phyloP scores from a whole-genome alignment of 2,329 filamentous ascomycete genomes.

The Neofusicoccum parvum region DNA sequence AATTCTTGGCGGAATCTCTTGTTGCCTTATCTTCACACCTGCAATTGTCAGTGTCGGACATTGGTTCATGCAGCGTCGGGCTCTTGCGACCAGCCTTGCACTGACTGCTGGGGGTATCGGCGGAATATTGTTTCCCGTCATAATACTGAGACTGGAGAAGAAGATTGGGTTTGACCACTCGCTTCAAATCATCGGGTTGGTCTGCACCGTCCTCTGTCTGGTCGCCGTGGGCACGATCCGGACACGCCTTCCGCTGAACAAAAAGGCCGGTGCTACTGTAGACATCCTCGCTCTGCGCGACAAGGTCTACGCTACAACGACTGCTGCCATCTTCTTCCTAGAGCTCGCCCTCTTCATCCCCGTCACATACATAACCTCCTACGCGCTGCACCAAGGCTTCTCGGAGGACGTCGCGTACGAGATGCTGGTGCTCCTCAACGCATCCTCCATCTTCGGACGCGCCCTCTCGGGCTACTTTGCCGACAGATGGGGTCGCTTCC shows the following conservation, averaged over 20 bases:
- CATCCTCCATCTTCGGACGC: slow-evolving; percentile 48
- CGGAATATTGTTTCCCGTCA: slow-evolving; percentile 40
- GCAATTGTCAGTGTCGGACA: slow-evolving; percentile 40
- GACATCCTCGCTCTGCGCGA: slow-evolving; percentile 17
- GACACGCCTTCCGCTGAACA: slow-evolving; percentile 25
- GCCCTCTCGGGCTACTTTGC: slow-evolving; percentile 53
- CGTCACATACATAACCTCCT: slow-evolving; percentile 16
- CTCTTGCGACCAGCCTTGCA: slow-evolving; percentile 43
- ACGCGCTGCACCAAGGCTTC: slow-evolving; percentile 10
- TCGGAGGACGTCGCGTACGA: background rate
- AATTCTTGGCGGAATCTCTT: slow-evolving; percentile 42
- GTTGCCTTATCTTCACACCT: slow-evolving; percentile 43
- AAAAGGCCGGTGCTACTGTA: background rate
- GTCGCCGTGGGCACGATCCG: slow-evolving; percentile 38
- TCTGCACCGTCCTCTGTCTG: slow-evolving; percentile 36
- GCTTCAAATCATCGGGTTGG: slow-evolving; percentile 43
- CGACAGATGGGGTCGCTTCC: slow-evolving; percentile 54
- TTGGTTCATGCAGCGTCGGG: slow-evolving; percentile 42
- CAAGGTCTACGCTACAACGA: background rate
- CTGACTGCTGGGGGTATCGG: slow-evolving; percentile 40
- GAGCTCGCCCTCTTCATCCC: slow-evolving; percentile 20
- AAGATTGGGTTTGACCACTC: slow-evolving; percentile 42
- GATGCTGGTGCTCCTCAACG: slow-evolving; percentile 19
- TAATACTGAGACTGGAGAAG: slow-evolving; percentile 36
- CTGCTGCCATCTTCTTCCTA: slow-evolving; percentile 17